Evolutionary conservation across 1,284 basidiomycete species (phyloP).

Genomic region (Ceratobasidium sp.): DNA sequence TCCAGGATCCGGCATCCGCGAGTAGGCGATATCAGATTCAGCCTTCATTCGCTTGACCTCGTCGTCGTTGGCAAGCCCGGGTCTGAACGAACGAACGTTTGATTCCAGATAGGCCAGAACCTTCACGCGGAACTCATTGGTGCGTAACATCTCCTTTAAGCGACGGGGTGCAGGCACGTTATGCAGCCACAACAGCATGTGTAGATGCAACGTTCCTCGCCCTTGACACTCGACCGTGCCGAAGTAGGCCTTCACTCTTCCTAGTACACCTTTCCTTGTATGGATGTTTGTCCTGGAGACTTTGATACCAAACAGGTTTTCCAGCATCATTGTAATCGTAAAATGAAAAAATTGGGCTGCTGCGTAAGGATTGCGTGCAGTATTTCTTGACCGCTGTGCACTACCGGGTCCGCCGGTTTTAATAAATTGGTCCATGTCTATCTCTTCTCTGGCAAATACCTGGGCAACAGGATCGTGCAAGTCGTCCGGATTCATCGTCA

Average conservation of each 20-base stretch:
- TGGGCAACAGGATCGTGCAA: constrained; percentile 59
- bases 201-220: constrained; percentile 56
- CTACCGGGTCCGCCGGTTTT: constrained; percentile 54
- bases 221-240: constrained; percentile 56
- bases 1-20: constrained; percentile 1
- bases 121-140: constrained; percentile 16
- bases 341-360: constrained; percentile 62
- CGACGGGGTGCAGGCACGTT: constrained; percentile 30
- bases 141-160: constrained; percentile 17
- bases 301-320: constrained; percentile 59
- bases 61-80: constrained; percentile 40
- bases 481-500: constrained; percentile 57
- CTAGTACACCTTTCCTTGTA: constrained; percentile 51
- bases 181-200: constrained; percentile 54
- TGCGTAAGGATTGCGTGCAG: constrained; percentile 60
- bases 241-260: constrained; percentile 54
- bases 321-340: constrained; percentile 57
- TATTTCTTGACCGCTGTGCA: constrained; percentile 54
- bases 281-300: constrained; percentile 50
- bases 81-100: constrained; percentile 51
- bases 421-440: constrained; percentile 59
- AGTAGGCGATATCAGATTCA: constrained; percentile 41
- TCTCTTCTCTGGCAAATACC: constrained; percentile 59
- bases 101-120: constrained; percentile 16
- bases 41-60: not conserved